A percentile compares a stretch with the other conserved stretches of the same genome.
These are phyloP conservation scores for Lycium ferocissimum DNA, from an alignment of 257 asterid genomes.

Conservation along the genomic window DNA sequence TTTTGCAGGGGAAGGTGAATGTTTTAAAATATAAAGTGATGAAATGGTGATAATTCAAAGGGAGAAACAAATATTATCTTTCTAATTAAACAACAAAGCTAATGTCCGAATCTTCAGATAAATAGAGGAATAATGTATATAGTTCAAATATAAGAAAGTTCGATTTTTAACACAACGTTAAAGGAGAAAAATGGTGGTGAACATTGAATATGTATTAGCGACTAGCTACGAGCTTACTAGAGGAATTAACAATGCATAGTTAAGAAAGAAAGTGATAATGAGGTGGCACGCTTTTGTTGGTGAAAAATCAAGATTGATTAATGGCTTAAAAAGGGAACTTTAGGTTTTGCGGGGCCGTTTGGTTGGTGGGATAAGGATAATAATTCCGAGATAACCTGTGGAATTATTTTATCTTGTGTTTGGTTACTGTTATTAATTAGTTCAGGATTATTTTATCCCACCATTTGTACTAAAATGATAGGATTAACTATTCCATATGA, in stretches of 20 bases:
- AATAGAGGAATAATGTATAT: not conserved
- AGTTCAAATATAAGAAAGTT: not conserved
- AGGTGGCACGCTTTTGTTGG: too few relatives aligned
- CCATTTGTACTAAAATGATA: too few relatives aligned
- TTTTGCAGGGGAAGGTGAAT: not conserved
- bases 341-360: not conserved
- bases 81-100: too few relatives aligned
- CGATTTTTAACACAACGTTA: not conserved
- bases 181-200: not conserved
- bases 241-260: too few relatives aligned
- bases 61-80: not conserved
- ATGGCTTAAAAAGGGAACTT: not conserved
- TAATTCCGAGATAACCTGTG: too few relatives aligned
- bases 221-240: not conserved
- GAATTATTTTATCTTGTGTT: too few relatives aligned
- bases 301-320: too few relatives aligned
- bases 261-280: too few relatives aligned
- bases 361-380: too few relatives aligned
- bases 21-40: not conserved
- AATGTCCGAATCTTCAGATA: not conserved
- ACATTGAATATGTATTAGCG: not conserved
- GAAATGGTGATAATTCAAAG: not conserved
- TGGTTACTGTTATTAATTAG: too few relatives aligned
- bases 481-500: too few relatives aligned
- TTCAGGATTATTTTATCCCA: too few relatives aligned